These are phyloP conservation scores for Plasmodium gonderi DNA, from an alignment of 169 alveolate genomes.

Conservation along the genomic window DNA sequence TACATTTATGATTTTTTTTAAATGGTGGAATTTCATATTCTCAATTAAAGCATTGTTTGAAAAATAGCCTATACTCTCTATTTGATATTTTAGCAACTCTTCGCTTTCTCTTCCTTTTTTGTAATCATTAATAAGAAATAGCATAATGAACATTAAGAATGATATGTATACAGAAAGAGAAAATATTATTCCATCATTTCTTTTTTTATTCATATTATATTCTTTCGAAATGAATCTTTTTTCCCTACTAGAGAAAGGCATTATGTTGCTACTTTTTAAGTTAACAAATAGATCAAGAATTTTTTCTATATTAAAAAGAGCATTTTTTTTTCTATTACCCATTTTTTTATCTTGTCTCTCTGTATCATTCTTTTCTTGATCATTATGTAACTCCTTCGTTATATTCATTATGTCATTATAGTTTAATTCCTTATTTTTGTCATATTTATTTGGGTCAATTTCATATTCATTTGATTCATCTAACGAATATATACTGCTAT, in stretches of 20 bases:
- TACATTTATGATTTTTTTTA: conserved; percentile 39
- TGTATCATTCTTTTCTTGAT: background rate
- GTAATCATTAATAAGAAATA: conserved; percentile 41
- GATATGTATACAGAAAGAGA: conserved; percentile 19
- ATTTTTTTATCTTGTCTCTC: conserved; percentile 1
- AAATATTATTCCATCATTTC: background rate
- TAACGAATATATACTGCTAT: background rate
- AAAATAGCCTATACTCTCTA: conserved; percentile 33
- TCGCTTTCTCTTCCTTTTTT: conserved; percentile 39
- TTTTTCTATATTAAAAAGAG: conserved; percentile 49
- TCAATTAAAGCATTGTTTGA: background rate
- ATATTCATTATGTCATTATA: conserved; percentile 22
- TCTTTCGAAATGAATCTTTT: conserved; percentile 48
- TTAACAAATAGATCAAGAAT: conserved; percentile 34
- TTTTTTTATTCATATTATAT: conserved; percentile 25
- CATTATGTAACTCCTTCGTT: background rate
- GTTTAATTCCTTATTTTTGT: background rate
- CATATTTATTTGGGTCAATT: conserved; percentile 12
- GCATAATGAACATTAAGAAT: conserved; percentile 18
- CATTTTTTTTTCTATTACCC: background rate
- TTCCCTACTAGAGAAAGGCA: conserved; percentile 64
- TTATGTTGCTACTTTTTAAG: background rate
- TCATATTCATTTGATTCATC: conserved; percentile 10
- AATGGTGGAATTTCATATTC: conserved; percentile 20
- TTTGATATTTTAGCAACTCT: conserved; percentile 43